Base-by-base conservation (phyloP, 2,329 filamentous ascomycete genomes). In the Aspergillus awamori region DNA sequence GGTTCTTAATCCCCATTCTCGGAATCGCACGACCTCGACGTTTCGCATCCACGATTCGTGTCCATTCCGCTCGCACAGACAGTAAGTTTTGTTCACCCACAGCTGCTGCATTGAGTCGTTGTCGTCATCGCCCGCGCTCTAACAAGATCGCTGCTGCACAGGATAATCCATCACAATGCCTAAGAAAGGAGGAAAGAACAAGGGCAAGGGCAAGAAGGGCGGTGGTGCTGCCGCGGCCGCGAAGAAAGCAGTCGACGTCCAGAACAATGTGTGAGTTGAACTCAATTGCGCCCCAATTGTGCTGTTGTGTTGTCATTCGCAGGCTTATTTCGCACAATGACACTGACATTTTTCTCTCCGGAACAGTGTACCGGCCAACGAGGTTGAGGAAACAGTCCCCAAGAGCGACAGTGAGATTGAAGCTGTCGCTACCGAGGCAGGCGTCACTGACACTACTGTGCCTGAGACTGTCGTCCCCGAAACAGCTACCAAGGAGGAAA, bases 101-200 rank as follows among this genome's bases (percentile, higher is more conserved):
- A 20, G 20, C 38, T 26, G 22, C 28, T 39, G 39, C 22, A 24
- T 47, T 47, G 45, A 17, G 22, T 53, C 57, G 39, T 57, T 59
- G 49, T 61, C 57, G 54, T 64, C 65, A 58, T 63, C 59, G 45
- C 58, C 57, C 36, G 57, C 51, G 33, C 48, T 54, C 57, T 57
- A 55, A 51, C 51, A 57, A 11, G 20, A 30, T 48, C 33, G 33
- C 47, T 26, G 52, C 57, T 45, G 49, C 51, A 53, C 36, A 56
- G 11, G 33, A 59, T 56, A 39, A 53, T 47, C 45, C 48, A 65
- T 22, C 68, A 73, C 51, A 58, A 74, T 76, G 73, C 36, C 70
- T 38, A 75, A 75, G 69, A 75, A 74, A 67, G 71, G 73, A 67
- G 73, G 72, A 67, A 76, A 70, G 61, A 24, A 52, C 22, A 69